Percentiles rank a stretch among this genome's conserved stretches.
Conservation (phyloP, 257 asterid species). For the Verbena officinalis region DNA sequence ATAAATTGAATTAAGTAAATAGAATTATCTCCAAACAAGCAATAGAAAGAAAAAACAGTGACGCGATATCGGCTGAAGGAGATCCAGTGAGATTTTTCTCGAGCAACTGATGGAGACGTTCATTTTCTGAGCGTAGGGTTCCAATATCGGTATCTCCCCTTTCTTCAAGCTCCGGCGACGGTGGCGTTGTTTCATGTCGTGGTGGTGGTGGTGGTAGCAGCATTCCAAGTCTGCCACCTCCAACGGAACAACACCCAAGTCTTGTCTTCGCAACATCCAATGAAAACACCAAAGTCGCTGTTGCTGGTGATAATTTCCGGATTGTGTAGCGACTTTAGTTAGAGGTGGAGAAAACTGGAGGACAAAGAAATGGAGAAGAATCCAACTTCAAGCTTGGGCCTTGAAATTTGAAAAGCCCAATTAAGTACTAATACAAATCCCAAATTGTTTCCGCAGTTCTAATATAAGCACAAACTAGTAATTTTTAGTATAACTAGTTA, state of each 20-base stretch:
- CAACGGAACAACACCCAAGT: slow-evolving; percentile 88
- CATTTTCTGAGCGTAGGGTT: slow-evolving; percentile 73
- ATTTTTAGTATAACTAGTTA: too few species aligned
- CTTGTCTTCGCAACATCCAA: slow-evolving; percentile 85
- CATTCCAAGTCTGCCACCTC: too few species aligned
- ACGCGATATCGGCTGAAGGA: slow-evolving; percentile 56
- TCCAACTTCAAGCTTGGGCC: neutral
- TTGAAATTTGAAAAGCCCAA: neutral
- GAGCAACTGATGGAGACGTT: too few species aligned
- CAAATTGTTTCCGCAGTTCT: too few species aligned
- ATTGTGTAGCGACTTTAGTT: neutral
- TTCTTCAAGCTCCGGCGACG: slow-evolving; percentile 29
- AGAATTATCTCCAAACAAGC: too few species aligned
- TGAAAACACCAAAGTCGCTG: slow-evolving; percentile 23
- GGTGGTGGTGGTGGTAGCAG: slow-evolving; percentile 53
- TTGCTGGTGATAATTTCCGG: neutral
- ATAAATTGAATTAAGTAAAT: too few species aligned
- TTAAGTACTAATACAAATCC: neutral
- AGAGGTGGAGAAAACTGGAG: neutral
- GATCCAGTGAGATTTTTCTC: slow-evolving; percentile 71
- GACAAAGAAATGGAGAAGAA: neutral
- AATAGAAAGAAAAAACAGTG: too few species aligned
- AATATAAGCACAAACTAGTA: too few species aligned
- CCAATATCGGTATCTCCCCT: slow-evolving; percentile 58
- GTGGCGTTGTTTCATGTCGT: slow-evolving; percentile 38